Conservation (phyloP, 1,284 basidiomycete genomes). For the Cerioporus squamosus region DNA sequence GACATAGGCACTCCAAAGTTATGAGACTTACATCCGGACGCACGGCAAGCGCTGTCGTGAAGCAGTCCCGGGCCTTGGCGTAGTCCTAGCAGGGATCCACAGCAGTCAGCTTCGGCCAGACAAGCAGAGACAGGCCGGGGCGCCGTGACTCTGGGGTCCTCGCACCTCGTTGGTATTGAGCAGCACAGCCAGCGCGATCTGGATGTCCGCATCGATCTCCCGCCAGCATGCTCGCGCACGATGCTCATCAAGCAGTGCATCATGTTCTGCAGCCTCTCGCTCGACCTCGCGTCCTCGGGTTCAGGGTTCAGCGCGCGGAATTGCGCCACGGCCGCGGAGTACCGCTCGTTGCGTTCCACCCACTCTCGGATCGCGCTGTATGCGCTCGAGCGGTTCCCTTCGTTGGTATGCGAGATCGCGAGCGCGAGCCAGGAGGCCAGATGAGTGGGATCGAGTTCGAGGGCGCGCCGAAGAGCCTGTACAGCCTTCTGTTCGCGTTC, state of each 20-base stretch:
- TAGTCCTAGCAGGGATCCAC: conserved; percentile 68
- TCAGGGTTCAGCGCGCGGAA: conserved; percentile 44
- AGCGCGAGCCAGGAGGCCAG: conserved; percentile 90
- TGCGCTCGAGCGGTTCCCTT: conserved; percentile 75
- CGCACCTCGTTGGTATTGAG: conserved; percentile 89
- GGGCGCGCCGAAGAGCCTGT: conserved; percentile 81
- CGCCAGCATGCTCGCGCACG: conserved; percentile 57
- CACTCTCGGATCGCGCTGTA: conserved; percentile 85
- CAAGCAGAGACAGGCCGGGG: no score
- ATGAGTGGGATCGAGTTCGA: conserved; percentile 80
- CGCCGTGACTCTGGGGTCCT: neutral
- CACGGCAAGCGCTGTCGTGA: conserved; percentile 85
- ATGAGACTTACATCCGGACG: conserved; percentile 75
- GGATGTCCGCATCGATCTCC: conserved; percentile 90
- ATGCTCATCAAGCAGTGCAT: conserved; percentile 72
- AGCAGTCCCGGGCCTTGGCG: conserved; percentile 92
- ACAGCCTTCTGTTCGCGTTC: conserved; percentile 94
- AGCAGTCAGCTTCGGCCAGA: neutral
- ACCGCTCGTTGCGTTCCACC: conserved; percentile 67
- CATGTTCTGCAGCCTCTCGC: conserved; percentile 52
- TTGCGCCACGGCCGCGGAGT: conserved; percentile 51
- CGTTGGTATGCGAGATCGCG: conserved; percentile 93
- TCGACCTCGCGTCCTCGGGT: conserved; percentile 35
- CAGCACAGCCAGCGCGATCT: conserved; percentile 93
- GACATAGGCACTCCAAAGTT: neutral